These are phyloP conservation scores for Flaveria linearis DNA, from an alignment of 129 eudicot genomes.

Conservation along the genomic window DNA sequence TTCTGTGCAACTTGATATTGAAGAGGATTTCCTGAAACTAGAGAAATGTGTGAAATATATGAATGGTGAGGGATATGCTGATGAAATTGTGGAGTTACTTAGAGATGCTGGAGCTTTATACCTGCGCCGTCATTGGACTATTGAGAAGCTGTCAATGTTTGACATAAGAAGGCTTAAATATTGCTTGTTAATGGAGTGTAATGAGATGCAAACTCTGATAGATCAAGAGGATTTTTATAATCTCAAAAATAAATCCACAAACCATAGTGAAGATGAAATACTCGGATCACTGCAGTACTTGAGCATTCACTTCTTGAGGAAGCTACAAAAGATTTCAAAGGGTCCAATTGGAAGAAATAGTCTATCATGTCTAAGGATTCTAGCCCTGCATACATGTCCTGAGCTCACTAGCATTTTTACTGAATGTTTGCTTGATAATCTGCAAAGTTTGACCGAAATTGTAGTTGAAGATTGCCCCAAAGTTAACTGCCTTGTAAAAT, in stretches of 20 bases:
- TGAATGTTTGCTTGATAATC: constrained; percentile 19
- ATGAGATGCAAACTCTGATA: constrained; percentile 39
- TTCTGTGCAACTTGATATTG: constrained; percentile 30
- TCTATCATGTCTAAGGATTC: constrained; percentile 28
- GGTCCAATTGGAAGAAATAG: constrained; percentile 24
- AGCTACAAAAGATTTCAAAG: constrained; percentile 39
- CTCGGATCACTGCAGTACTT: constrained; percentile 35
- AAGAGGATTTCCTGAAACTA: constrained; percentile 29
- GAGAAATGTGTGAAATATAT: constrained; percentile 38
- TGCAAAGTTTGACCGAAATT: constrained; percentile 24
- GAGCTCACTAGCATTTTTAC: constrained; percentile 35
- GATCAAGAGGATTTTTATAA: constrained; percentile 25
- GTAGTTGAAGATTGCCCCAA: constrained; percentile 39
- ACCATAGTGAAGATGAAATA: constrained; percentile 2
- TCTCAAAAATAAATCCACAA: not conserved
- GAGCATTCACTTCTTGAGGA: constrained; percentile 42
- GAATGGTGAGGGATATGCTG: constrained; percentile 33
- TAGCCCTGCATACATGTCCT: constrained; percentile 47
- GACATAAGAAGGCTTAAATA: constrained; percentile 24
- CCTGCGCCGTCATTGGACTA: constrained; percentile 40
- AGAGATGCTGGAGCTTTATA: constrained; percentile 38
- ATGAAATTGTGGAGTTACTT: constrained; percentile 28
- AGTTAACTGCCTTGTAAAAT: constrained; percentile 24
- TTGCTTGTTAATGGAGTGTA: constrained; percentile 49
- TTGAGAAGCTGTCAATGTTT: constrained; percentile 31